These are phyloP conservation scores for Raphanus raphanistrum DNA, from an alignment of 345 rosid genomes.

Conservation along the genomic window DNA sequence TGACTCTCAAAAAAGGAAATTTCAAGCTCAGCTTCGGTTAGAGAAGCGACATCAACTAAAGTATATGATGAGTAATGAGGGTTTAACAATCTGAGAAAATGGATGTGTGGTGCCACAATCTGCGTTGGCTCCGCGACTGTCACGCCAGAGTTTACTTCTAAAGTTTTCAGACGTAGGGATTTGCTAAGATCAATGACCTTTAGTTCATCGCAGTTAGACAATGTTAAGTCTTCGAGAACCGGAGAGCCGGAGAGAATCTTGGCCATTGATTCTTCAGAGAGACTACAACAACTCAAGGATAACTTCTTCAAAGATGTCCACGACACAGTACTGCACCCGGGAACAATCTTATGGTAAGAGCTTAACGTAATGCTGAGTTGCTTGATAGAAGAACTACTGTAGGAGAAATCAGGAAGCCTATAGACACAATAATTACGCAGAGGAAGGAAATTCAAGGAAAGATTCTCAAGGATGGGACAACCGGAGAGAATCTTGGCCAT, in stretches of 20 bases:
- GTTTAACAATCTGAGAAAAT: background rate
- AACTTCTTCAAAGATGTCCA: background rate
- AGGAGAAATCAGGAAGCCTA: background rate
- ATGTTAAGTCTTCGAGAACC: background rate
- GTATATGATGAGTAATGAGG: background rate
- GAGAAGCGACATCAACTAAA: background rate
- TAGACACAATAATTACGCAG: background rate
- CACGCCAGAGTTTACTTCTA: background rate
- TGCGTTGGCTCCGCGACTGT: background rate
- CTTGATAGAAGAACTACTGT: background rate
- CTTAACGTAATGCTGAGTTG: background rate
- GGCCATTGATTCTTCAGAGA: background rate
- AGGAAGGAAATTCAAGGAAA: background rate
- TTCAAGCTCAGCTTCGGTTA: constrained; percentile 8
- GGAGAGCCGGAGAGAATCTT: background rate
- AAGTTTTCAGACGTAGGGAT: background rate
- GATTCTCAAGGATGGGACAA: background rate
- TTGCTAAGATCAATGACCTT: background rate
- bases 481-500: background rate
- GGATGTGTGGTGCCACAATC: background rate
- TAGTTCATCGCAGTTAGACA: background rate
- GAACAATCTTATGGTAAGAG: background rate
- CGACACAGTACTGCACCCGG: background rate
- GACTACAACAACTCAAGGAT: background rate
- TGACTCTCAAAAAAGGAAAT: background rate